Conservation (phyloP, 2,329 filamentous ascomycete genomes). For the Curvularia spicifera region DNA sequence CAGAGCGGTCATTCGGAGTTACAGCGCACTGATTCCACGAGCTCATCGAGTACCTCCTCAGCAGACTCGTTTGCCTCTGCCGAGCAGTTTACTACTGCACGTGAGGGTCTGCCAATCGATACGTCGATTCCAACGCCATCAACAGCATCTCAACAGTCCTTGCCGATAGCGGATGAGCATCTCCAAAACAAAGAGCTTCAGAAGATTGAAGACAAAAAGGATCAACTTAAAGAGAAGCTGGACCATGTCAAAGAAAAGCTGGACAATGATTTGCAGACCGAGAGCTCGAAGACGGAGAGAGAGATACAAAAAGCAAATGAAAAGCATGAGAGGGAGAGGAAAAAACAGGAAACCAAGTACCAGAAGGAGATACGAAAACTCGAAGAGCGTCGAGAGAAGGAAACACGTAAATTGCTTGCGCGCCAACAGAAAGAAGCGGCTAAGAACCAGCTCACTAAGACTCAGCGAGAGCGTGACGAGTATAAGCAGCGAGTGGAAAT, state of each 20-base stretch:
- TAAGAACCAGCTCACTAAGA: conserved; percentile 54
- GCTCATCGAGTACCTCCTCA: conserved; percentile 34
- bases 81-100: conserved; percentile 50
- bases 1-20: conserved; percentile 12
- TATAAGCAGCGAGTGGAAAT: conserved; percentile 54
- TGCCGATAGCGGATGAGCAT: conserved; percentile 24
- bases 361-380: conserved; percentile 63
- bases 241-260: conserved; percentile 63
- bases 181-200: conserved; percentile 61
- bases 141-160: conserved; percentile 33
- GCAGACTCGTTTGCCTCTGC: conserved; percentile 52
- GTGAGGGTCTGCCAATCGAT: conserved; percentile 37
- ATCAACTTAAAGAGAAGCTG: conserved; percentile 66
- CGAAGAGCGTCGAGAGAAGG: conserved; percentile 69
- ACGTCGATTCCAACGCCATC: conserved; percentile 36
- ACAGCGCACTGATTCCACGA: conserved; percentile 37
- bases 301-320: conserved; percentile 67
- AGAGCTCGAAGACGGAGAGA: conserved; percentile 50
- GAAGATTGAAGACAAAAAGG: conserved; percentile 66
- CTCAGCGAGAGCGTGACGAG: conserved; percentile 59
- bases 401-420: conserved; percentile 69
- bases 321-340: conserved; percentile 65
- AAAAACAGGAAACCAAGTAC: conserved; percentile 52
- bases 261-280: conserved; percentile 36
- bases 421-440: conserved; percentile 68